phyloP scores from a whole-genome alignment of 805 yeast genomes.

The Peterozyma xylosa region DNA sequence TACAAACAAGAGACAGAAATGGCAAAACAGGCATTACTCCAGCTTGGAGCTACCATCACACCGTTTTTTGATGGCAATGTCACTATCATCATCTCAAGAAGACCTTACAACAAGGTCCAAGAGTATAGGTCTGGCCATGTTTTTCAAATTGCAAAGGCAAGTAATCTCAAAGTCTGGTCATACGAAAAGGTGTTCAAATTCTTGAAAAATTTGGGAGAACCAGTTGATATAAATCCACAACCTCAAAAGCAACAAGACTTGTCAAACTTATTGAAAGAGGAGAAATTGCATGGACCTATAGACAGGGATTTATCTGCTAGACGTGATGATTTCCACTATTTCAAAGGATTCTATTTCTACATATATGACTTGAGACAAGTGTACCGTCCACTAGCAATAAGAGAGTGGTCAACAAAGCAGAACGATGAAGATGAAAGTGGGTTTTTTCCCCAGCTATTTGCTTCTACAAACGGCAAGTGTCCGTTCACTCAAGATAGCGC shows the following conservation, averaged over 20 bases:
- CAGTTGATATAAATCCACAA: slow-evolving; percentile 15
- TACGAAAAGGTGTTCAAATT: slow-evolving; percentile 80
- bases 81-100: slow-evolving; percentile 73
- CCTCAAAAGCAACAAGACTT: slow-evolving; percentile 24
- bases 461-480: slow-evolving; percentile 68
- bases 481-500: slow-evolving; percentile 67
- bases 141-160: slow-evolving; percentile 51
- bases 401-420: slow-evolving; percentile 62
- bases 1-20: slow-evolving; percentile 23
- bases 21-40: slow-evolving; percentile 25
- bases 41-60: slow-evolving; percentile 50
- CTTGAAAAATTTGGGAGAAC: slow-evolving; percentile 52
- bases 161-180: slow-evolving; percentile 78
- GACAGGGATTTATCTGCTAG: slow-evolving; percentile 84
- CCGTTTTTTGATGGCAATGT: slow-evolving; percentile 53
- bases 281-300: slow-evolving; percentile 76
- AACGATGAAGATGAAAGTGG: slow-evolving; percentile 27
- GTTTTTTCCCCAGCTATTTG: slow-evolving; percentile 48
- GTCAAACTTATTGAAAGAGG: slow-evolving; percentile 69
- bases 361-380: slow-evolving; percentile 75
- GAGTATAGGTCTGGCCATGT: slow-evolving; percentile 53
- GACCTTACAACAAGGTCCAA: slow-evolving; percentile 34
- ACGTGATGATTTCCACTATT: slow-evolving; percentile 78
- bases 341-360: slow-evolving; percentile 66
- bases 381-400: slow-evolving; percentile 70